Evolutionary conservation across 768 basidiomycete genomes (phyloP).

Genomic region (Pleurotus cornucopiae): DNA sequence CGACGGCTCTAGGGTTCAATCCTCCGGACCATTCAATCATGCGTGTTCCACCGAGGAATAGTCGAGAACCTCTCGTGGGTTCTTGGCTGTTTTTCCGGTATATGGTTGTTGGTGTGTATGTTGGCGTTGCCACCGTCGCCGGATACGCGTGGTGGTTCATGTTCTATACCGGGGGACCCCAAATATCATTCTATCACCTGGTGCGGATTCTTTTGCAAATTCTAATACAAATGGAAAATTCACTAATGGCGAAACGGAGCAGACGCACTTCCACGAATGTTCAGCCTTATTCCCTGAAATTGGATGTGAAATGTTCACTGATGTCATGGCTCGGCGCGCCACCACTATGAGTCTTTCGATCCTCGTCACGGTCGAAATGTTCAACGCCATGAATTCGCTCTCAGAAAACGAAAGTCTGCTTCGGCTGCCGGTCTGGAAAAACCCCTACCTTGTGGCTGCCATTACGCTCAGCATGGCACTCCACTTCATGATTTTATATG

Average conservation of each 20-base stretch:
- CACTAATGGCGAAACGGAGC: not conserved
- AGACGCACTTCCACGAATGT: slow-evolving; percentile 98
- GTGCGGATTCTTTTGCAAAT: slow-evolving; percentile 39
- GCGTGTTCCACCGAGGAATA: slow-evolving; percentile 88
- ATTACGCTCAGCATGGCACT: slow-evolving; percentile 89
- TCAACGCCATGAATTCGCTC: slow-evolving; percentile 96
- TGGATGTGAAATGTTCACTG: slow-evolving; percentile 94
- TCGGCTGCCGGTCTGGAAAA: slow-evolving; percentile 88
- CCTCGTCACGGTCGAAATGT: slow-evolving; percentile 94
- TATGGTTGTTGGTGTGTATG: slow-evolving; percentile 89
- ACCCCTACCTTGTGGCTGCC: slow-evolving; percentile 86
- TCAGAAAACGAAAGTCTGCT: slow-evolving; percentile 96
- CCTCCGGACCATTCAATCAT: slow-evolving; percentile 96
- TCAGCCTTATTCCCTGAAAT: slow-evolving; percentile 78
- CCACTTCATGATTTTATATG: slow-evolving; percentile 94
- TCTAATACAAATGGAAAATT: not conserved
- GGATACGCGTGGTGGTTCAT: slow-evolving; percentile 99
- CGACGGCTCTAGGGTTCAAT: slow-evolving; percentile 97
- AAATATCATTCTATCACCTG: slow-evolving; percentile 89
- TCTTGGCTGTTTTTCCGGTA: slow-evolving; percentile 97
- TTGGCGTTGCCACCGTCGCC: slow-evolving; percentile 92
- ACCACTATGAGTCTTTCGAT: slow-evolving; percentile 97
- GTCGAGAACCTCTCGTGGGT: slow-evolving; percentile 86
- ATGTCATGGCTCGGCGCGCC: slow-evolving; percentile 78
- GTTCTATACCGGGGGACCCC: slow-evolving; percentile 84